phyloP scores from a whole-genome alignment of 208 protist genomes.

The Willaertia magna region DNA sequence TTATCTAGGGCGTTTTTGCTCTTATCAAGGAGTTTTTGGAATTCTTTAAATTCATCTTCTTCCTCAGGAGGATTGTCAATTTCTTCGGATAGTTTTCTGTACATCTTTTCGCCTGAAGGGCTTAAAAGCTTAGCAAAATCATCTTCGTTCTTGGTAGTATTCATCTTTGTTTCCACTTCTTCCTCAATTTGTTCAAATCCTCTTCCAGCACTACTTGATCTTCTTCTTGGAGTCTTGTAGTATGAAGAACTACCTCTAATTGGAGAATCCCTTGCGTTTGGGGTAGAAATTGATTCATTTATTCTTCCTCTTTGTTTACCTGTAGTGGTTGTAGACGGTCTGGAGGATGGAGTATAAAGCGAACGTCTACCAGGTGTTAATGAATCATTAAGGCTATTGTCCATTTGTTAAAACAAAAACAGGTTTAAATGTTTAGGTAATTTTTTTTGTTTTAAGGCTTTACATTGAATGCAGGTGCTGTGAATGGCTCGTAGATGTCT shows the following conservation, averaged over 20 bases:
- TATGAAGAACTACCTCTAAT: neutral
- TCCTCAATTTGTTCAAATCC: neutral
- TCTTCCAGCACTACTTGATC: neutral
- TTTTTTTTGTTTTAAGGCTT: too few species aligned
- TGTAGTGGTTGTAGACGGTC: too few species aligned
- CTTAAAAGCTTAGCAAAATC: neutral
- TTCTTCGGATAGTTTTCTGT: neutral
- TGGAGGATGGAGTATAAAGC: too few species aligned
- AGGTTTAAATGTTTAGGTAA: too few species aligned
- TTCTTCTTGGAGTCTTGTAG: neutral
- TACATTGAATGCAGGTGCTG: too few species aligned
- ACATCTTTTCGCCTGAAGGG: neutral
- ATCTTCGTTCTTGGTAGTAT: neutral
- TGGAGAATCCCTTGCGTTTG: neutral
- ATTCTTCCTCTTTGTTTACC: too few species aligned
- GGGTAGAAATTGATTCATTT: too few species aligned
- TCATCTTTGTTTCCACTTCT: neutral
- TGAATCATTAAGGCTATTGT: too few species aligned
- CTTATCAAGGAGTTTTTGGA: neutral
- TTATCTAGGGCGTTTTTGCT: neutral
- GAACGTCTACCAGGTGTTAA: too few species aligned
- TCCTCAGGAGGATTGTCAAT: neutral
- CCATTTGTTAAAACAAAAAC: too few species aligned
- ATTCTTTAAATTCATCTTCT: neutral
- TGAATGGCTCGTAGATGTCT: too few species aligned